phyloP scores from a whole-genome alignment of 495 filamentous ascomycete genomes.

The Trichoderma virens region DNA sequence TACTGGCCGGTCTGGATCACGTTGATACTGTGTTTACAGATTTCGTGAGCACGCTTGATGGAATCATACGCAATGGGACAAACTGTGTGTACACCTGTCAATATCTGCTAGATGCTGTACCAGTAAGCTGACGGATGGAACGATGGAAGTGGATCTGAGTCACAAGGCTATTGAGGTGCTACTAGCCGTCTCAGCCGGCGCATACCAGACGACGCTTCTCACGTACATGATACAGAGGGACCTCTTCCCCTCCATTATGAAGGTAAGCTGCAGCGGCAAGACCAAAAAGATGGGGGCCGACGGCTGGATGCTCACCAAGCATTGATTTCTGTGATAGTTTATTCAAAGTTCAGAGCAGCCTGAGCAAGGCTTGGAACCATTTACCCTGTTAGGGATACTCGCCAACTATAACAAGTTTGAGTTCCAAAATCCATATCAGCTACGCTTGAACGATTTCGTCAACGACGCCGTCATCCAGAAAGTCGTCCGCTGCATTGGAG shows the following conservation, averaged over 20 bases:
- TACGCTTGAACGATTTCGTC: constrained; percentile 95
- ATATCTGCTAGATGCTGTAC: not conserved
- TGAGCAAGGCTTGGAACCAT: constrained; percentile 59
- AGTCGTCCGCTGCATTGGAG: constrained; percentile 66
- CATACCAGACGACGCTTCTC: constrained; percentile 86
- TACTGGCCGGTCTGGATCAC: constrained; percentile 80
- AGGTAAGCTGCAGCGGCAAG: constrained; percentile 45
- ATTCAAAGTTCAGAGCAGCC: constrained; percentile 71
- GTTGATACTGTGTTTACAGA: constrained; percentile 81
- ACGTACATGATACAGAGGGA: constrained; percentile 95
- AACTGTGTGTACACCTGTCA: constrained; percentile 45
- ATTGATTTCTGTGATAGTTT: constrained; percentile 45
- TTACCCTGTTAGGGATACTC: constrained; percentile 77
- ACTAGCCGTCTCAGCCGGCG: constrained; percentile 78
- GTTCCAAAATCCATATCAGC: constrained; percentile 92
- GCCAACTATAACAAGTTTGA: constrained; percentile 99
- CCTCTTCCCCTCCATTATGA: constrained; percentile 90
- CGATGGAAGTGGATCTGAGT: constrained; percentile 56
- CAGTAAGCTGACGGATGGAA: constrained; percentile 1
- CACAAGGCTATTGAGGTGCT: constrained; percentile 75
- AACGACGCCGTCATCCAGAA: constrained; percentile 82
- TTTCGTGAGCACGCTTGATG: constrained; percentile 76
- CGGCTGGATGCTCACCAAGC: not conserved
- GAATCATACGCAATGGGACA: constrained; percentile 69
- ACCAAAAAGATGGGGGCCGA: not conserved